These are phyloP conservation scores for Lachancea sp. DNA, from an alignment of 805 yeast species.

Conservation along the genomic window DNA sequence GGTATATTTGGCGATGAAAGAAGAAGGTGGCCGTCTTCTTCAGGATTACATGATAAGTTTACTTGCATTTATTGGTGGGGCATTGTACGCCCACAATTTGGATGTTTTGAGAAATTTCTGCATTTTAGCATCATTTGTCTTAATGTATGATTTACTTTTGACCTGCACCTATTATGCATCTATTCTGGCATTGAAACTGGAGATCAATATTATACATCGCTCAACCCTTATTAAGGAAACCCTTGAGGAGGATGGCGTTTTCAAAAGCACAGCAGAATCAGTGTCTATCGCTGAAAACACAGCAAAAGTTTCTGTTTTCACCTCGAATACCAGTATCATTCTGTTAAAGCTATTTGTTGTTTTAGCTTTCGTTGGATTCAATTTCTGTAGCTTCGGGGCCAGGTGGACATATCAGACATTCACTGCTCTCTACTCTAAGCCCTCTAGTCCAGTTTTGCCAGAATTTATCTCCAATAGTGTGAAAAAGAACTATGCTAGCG, in stretches of 20 bases:
- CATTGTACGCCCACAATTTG: constrained; percentile 57
- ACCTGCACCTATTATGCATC: constrained; percentile 80
- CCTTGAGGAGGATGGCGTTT: constrained; percentile 88
- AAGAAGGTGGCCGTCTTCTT: constrained; percentile 38
- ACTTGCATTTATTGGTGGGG: constrained; percentile 60
- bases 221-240: constrained; percentile 71
- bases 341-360: constrained; percentile 56
- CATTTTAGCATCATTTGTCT: constrained; percentile 60
- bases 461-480: constrained; percentile 35
- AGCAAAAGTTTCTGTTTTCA: constrained; percentile 20
- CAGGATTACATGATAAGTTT: constrained; percentile 74
- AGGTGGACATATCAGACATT: constrained; percentile 57
- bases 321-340: constrained; percentile 40
- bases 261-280: constrained; percentile 63
- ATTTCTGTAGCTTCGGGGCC: constrained; percentile 61
- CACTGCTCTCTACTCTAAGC: constrained; percentile 22
- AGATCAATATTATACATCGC: constrained; percentile 78
- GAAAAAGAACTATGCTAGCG: constrained; percentile 32
- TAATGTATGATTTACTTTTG: constrained; percentile 64
- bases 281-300: constrained; percentile 40
- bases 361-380: constrained; percentile 53
- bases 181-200: constrained; percentile 78
- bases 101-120: constrained; percentile 78
- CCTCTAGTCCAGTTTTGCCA: constrained; percentile 38
- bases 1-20: constrained; percentile 33